Percentiles rank a stretch among this genome's conserved stretches.
Conservation (phyloP, 345 rosid genomes). For the Capsella bursapastoris region DNA sequence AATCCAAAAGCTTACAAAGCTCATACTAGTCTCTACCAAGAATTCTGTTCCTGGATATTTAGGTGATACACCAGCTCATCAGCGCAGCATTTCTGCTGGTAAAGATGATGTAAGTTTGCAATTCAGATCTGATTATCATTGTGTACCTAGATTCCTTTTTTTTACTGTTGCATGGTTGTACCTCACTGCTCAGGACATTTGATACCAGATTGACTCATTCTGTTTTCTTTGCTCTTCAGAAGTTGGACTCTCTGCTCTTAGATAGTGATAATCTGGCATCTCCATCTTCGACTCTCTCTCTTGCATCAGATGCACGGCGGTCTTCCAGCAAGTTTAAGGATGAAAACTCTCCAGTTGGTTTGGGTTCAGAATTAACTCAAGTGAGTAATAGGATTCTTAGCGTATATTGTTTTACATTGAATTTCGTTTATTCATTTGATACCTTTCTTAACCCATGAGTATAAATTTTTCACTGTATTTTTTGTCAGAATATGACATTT, state of each 20-base stretch:
- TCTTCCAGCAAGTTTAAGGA: constrained; percentile 85
- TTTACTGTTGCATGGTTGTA: not conserved
- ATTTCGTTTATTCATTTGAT: not conserved
- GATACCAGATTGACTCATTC: constrained; percentile 15
- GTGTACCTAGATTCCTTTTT: not conserved
- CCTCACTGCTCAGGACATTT: constrained; percentile 11
- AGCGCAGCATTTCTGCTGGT: constrained; percentile 65
- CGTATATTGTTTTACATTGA: not conserved
- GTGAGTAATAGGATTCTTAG: constrained; percentile 45
- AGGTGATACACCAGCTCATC: constrained; percentile 68
- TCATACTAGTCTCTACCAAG: constrained; percentile 95
- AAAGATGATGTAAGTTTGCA: constrained; percentile 73
- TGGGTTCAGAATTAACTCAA: constrained; percentile 73
- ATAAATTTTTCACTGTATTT: constrained; percentile 4
- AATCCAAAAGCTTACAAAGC: constrained; percentile 96
- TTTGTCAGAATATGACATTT: constrained; percentile 28
- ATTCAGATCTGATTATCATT: constrained; percentile 2
- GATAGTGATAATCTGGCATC: constrained; percentile 67
- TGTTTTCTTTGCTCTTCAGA: constrained; percentile 49
- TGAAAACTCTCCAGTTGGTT: constrained; percentile 69
- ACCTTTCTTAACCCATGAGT: not conserved
- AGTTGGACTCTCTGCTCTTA: constrained; percentile 61
- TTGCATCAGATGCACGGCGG: constrained; percentile 58
- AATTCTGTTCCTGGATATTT: constrained; percentile 72
- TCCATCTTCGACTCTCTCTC: constrained; percentile 52